Evolutionary conservation across 2,329 filamentous ascomycete species (phyloP).

Genomic region (Phialocephala sp.): DNA sequence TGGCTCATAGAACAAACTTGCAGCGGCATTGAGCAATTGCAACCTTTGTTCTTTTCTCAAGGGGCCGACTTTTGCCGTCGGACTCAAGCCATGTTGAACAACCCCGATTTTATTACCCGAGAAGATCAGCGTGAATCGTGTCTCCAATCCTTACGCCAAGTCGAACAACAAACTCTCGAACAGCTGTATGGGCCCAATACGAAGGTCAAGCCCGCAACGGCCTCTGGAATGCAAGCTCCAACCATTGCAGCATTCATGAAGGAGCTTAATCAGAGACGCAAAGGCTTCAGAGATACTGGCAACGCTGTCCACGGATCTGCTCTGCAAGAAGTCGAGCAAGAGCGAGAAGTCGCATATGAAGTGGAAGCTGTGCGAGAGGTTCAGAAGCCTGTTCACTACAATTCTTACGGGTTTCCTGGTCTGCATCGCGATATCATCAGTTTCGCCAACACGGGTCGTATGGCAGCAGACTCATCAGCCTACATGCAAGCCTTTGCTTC

Average conservation of each 20-base stretch:
- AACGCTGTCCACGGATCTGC: constrained; percentile 54
- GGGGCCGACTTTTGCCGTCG: constrained; percentile 65
- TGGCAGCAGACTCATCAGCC: constrained; percentile 46
- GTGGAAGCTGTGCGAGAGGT: constrained; percentile 53
- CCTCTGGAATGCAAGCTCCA: constrained; percentile 18
- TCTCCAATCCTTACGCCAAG: constrained; percentile 52
- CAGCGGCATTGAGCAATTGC: constrained; percentile 61
- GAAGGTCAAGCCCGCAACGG: constrained; percentile 26
- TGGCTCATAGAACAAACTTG: constrained; percentile 73
- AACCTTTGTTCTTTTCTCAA: constrained; percentile 63
- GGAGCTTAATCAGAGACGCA: constrained; percentile 45
- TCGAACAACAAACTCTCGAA: constrained; percentile 62
- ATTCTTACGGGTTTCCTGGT: constrained; percentile 48
- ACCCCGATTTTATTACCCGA: constrained; percentile 50
- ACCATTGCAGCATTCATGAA: constrained; percentile 43
- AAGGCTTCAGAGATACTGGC: constrained; percentile 50
- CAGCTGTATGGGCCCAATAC: constrained; percentile 59
- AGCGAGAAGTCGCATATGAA: constrained; percentile 53
- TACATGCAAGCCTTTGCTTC: constrained; percentile 51
- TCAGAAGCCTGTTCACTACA: constrained; percentile 48
- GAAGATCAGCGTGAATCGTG: constrained; percentile 46
- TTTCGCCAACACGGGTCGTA: constrained; percentile 53
- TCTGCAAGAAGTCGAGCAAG: constrained; percentile 59
- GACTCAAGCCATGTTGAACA: constrained; percentile 52
- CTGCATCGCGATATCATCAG: constrained; percentile 53